Conservation (phyloP, 2,329 filamentous ascomycete species). For the Pseudofabraea citricarpa region DNA sequence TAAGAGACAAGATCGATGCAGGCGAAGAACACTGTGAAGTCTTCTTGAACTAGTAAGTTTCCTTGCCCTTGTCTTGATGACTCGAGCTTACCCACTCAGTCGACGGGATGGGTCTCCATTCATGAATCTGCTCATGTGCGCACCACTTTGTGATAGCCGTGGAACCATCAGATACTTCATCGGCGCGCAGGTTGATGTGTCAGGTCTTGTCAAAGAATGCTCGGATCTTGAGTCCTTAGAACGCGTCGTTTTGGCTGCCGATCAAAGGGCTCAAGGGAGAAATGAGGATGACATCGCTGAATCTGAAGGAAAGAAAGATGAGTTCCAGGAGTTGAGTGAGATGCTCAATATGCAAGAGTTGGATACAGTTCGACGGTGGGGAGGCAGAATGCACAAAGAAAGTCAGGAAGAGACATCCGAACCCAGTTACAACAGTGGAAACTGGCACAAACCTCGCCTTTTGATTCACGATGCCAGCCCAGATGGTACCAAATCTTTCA, state of each 20-base stretch:
- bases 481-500: slow-evolving; percentile 10
- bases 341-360: slow-evolving; percentile 67
- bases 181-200: slow-evolving; percentile 62
- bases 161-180: slow-evolving; percentile 60
- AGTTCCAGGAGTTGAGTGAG: slow-evolving; percentile 62
- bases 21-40: slow-evolving; percentile 71
- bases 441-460: slow-evolving; percentile 36
- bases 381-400: slow-evolving; percentile 56
- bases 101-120: slow-evolving; percentile 63
- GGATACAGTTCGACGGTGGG: slow-evolving; percentile 55
- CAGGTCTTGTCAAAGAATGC: slow-evolving; percentile 55
- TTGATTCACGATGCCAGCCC: slow-evolving; percentile 32
- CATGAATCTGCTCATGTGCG: slow-evolving; percentile 62
- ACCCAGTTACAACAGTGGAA: slow-evolving; percentile 18
- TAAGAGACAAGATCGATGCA: slow-evolving; percentile 54
- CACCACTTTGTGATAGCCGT: slow-evolving; percentile 57
- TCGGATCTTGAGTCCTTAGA: slow-evolving; percentile 54
- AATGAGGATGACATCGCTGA: slow-evolving; percentile 23
- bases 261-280: slow-evolving; percentile 25
- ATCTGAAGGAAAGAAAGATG: slow-evolving; percentile 40
- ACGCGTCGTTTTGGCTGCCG: slow-evolving; percentile 33
- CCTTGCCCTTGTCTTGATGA: background rate
- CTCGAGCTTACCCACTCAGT: slow-evolving; percentile 27
- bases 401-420: slow-evolving; percentile 41
- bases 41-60: slow-evolving; percentile 64